Conservation (phyloP, 441 rosid species). For the Populus hybrid region DNA sequence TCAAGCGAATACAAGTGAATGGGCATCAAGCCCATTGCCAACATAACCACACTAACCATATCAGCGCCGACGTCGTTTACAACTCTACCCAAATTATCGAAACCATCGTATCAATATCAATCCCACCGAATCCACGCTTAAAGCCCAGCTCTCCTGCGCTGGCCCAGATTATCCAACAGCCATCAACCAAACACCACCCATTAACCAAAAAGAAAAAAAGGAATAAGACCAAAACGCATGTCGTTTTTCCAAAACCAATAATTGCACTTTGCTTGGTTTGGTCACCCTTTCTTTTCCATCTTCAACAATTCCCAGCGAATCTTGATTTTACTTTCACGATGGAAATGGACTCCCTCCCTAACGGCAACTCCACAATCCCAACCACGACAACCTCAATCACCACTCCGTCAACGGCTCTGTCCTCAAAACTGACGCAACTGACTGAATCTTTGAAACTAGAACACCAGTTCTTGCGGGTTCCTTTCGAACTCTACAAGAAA, state of each 20-base stretch:
- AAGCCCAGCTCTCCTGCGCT: background rate
- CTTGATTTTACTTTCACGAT: conserved; percentile 19
- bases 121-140: background rate
- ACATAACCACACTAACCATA: too few species aligned
- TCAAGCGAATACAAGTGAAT: too few species aligned
- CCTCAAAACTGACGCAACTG: conserved; percentile 54
- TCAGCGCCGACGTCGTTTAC: background rate
- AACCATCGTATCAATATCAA: too few species aligned
- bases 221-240: background rate
- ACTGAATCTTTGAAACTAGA: conserved; percentile 83
- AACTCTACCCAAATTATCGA: background rate
- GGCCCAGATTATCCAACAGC: background rate
- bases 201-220: background rate
- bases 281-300: background rate
- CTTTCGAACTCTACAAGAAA: conserved; percentile 92
- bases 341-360: conserved; percentile 69
- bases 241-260: background rate
- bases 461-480: conserved; percentile 89
- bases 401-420: conserved; percentile 26
- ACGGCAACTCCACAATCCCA: conserved; percentile 38
- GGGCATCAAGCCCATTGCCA: too few species aligned
- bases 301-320: background rate
- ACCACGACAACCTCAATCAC: conserved; percentile 7
- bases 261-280: background rate
- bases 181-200: background rate